Evolutionary conservation across 1,284 basidiomycete genomes (phyloP).

Genomic region (Marasmius sp.): DNA sequence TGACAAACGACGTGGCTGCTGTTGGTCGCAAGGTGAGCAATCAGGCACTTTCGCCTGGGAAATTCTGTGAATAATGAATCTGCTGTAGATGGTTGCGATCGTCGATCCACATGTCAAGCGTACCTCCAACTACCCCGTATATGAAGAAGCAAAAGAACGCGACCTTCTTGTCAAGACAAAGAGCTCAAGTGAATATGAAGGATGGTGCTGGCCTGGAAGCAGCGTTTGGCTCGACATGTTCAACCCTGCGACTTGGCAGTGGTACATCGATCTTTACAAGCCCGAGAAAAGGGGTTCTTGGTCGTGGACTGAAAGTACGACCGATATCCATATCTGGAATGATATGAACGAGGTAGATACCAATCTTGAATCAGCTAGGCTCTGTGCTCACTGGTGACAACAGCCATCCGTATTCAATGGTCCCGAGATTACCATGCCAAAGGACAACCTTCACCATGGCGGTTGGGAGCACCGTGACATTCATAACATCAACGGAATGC

Average conservation of each 20-base stretch:
- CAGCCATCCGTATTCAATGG: constrained; percentile 97
- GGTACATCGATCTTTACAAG: constrained; percentile 89
- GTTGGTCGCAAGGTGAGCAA: constrained; percentile 77
- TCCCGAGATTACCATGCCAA: constrained; percentile 96
- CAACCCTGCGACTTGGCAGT: constrained; percentile 86
- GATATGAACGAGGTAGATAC: constrained; percentile 95
- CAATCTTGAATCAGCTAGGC: constrained; percentile 6
- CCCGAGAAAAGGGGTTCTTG: constrained; percentile 50
- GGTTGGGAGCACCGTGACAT: constrained; percentile 98
- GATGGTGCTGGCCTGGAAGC: constrained; percentile 98
- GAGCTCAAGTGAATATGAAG: constrained; percentile 84
- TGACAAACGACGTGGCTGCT: constrained; percentile 88
- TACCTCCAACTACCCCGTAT: constrained; percentile 78
- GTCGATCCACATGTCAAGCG: constrained; percentile 97
- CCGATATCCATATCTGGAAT: constrained; percentile 92
- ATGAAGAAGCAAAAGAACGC: constrained; percentile 80
- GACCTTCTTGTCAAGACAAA: constrained; percentile 83
- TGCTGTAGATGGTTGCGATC: constrained; percentile 88
- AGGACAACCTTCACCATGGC: constrained; percentile 88
- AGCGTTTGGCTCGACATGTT: constrained; percentile 98
- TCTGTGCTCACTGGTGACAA: constrained; percentile 2
- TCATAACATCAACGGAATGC: constrained; percentile 93
- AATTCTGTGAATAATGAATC: background rate
- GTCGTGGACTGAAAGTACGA: constrained; percentile 77
- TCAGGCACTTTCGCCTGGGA: background rate